A percentile compares a stretch with the other conserved stretches of the same genome.
Evolutionary conservation across 805 yeast species (phyloP).

Genomic region (Yamadazyma paraphyllophila): DNA sequence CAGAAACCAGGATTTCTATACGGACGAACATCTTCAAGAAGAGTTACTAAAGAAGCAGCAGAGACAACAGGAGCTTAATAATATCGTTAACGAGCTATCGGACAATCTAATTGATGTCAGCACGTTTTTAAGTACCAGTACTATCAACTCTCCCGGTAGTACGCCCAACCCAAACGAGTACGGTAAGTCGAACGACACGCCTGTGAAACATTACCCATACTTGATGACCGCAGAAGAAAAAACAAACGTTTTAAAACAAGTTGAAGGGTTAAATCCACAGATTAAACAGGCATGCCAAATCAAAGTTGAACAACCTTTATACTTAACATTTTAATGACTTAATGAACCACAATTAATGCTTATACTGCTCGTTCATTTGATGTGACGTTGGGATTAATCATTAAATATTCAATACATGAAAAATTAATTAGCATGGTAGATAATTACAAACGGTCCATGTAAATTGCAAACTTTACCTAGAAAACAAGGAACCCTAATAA

Average conservation of each 20-base stretch:
- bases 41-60: constrained; percentile 39
- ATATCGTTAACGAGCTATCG: constrained; percentile 44
- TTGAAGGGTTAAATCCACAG: constrained; percentile 16
- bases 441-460: too few relatives aligned
- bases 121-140: constrained; percentile 23
- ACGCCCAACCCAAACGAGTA: constrained; percentile 4
- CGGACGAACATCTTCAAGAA: constrained; percentile 36
- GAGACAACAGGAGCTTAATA: constrained; percentile 46
- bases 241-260: constrained; percentile 20
- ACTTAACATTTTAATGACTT: constrained; percentile 15
- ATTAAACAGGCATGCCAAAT: constrained; percentile 18
- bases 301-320: constrained; percentile 19
- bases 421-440: too few relatives aligned
- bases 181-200: constrained; percentile 6
- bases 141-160: constrained; percentile 1
- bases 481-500: too few relatives aligned
- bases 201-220: constrained; percentile 19
- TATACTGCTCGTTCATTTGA: background rate
- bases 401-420: too few relatives aligned
- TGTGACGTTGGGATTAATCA: too few relatives aligned
- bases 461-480: too few relatives aligned
- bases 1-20: constrained; percentile 23
- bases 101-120: constrained; percentile 39
- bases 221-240: constrained; percentile 24
- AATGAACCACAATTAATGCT: background rate